Evolutionary conservation across 306 rosid genomes (phyloP).

Genomic region (Cucumis hystrix): DNA sequence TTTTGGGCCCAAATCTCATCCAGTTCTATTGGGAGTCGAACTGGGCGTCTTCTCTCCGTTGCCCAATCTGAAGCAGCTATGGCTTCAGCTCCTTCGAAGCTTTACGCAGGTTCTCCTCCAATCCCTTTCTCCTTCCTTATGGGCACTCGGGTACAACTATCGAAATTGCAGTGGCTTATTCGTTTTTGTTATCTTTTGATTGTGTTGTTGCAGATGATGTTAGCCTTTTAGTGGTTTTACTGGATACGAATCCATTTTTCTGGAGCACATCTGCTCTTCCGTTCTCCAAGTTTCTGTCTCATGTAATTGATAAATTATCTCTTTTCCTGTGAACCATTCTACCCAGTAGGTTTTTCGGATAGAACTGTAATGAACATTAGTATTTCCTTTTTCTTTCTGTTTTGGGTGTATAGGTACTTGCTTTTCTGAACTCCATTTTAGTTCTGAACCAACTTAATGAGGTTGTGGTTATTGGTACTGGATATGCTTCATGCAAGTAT

Average conservation of each 20-base stretch:
- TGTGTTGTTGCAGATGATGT: constrained; percentile 63
- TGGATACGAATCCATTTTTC: constrained; percentile 85
- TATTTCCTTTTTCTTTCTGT: background rate
- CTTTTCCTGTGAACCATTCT: constrained; percentile 6
- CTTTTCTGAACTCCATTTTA: constrained; percentile 65
- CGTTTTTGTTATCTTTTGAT: background rate
- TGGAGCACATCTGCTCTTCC: constrained; percentile 59
- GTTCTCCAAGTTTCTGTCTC: constrained; percentile 74
- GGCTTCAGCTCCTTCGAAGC: constrained; percentile 71
- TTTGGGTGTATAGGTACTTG: constrained; percentile 41
- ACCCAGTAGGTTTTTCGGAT: background rate
- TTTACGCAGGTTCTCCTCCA: constrained; percentile 39
- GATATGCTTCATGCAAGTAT: constrained; percentile 68
- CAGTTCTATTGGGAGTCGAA: background rate
- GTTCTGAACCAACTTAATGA: constrained; percentile 82
- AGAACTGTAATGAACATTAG: background rate
- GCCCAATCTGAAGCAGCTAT: constrained; percentile 13
- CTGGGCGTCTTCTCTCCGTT: background rate
- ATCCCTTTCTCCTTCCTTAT: background rate
- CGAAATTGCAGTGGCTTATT: background rate
- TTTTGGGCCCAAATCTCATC: background rate
- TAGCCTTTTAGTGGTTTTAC: constrained; percentile 62
- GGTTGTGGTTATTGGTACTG: constrained; percentile 72
- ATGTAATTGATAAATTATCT: constrained; percentile 23
- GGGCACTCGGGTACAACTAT: background rate